A percentile compares a stretch with the other conserved stretches of the same genome.
phyloP scores from a whole-genome alignment of 805 yeast genomes.

The Cyberlindnera japonica region DNA sequence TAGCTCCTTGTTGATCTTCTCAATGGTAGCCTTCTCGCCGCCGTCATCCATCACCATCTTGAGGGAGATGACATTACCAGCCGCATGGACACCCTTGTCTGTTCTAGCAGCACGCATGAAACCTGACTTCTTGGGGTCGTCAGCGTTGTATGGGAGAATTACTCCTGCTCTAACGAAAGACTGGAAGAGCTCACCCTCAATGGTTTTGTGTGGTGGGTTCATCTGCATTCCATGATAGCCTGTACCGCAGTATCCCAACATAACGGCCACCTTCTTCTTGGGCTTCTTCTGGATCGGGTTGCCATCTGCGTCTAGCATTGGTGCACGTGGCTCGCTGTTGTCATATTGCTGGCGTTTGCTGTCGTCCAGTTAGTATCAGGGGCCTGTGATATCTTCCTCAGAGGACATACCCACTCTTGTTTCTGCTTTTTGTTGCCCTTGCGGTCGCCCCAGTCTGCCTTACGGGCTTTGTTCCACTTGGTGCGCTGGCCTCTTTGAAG shows the following conservation, averaged over 20 bases:
- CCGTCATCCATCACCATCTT: constrained; percentile 75
- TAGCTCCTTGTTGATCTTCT: constrained; percentile 65
- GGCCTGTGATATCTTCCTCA: too few species aligned
- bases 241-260: constrained; percentile 93
- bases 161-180: constrained; percentile 89
- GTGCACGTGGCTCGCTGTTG: constrained; percentile 20
- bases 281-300: constrained; percentile 67
- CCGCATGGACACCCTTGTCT: constrained; percentile 97
- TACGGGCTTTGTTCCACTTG: constrained; percentile 31
- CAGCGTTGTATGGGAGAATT: constrained; percentile 78
- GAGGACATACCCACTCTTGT: constrained; percentile 28
- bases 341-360: constrained; percentile 20
- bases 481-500: constrained; percentile 40
- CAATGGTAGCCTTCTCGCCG: constrained; percentile 41
- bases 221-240: constrained; percentile 97
- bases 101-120: constrained; percentile 86
- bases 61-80: constrained; percentile 84
- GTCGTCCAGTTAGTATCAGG: constrained; percentile 9
- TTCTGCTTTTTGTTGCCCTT: constrained; percentile 22
- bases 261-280: constrained; percentile 83
- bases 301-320: constrained; percentile 55
- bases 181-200: constrained; percentile 82
- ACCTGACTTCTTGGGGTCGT: constrained; percentile 82
- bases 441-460: constrained; percentile 22
- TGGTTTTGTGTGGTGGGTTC: constrained; percentile 83